Percentiles rank a stretch among this genome's conserved stretches.
Evolutionary conservation across 768 basidiomycete genomes (phyloP).

Genomic region (Serpula lacrymans): DNA sequence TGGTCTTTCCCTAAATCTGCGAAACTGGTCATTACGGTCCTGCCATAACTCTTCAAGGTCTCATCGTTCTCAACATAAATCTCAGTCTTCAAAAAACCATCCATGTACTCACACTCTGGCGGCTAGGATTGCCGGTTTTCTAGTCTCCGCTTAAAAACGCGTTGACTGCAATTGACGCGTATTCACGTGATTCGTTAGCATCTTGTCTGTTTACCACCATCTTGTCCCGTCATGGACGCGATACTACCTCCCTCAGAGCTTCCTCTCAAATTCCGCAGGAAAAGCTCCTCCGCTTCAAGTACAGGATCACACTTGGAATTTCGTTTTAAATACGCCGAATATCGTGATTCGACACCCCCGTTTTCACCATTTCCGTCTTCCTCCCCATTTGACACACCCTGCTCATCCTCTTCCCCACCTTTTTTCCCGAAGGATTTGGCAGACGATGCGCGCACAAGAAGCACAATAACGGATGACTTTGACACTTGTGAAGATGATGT

Average conservation of each 20-base stretch:
- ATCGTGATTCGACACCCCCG: slow-evolving; percentile 5
- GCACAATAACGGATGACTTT: no score
- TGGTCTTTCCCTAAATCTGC: no score
- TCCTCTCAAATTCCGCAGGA: slow-evolving; percentile 20
- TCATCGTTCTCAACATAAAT: no score
- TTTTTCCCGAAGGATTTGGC: no score
- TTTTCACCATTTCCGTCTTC: slow-evolving; percentile 19
- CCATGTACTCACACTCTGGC: no score
- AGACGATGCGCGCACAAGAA: no score
- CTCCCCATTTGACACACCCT: slow-evolving; percentile 15
- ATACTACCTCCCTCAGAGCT: slow-evolving; percentile 9
- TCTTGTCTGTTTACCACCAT: slow-evolving; percentile 25
- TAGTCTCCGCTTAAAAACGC: slow-evolving; percentile 32
- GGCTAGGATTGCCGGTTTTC: no score
- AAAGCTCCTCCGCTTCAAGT: slow-evolving; percentile 17
- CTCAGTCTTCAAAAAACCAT: no score
- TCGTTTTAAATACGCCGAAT: background rate
- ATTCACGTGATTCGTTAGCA: slow-evolving; percentile 30
- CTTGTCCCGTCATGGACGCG: slow-evolving; percentile 13
- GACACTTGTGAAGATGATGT: no score
- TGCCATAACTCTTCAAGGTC: no score
- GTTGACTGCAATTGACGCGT: slow-evolving; percentile 18
- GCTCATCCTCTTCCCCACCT: no score
- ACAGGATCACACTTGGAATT: slow-evolving; percentile 4
- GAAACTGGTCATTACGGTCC: no score